Percentiles rank a stretch among this genome's conserved stretches.
These are phyloP conservation scores for Ustilago shanxiensis DNA, from an alignment of 1,284 basidiomycete species.

Conservation along the genomic window DNA sequence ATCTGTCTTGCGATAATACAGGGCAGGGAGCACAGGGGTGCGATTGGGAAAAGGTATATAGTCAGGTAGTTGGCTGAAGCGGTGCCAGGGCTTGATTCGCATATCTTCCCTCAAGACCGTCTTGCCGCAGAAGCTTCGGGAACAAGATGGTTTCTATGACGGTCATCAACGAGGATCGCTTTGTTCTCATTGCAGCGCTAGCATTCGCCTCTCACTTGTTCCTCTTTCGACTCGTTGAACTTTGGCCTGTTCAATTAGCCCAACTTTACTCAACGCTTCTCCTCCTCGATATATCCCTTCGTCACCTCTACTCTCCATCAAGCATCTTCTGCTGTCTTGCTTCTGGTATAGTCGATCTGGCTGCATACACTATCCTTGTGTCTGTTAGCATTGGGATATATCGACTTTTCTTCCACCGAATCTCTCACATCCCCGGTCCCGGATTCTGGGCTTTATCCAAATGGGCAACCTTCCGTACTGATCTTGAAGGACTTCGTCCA, in stretches of 20 bases:
- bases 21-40: too few relatives aligned
- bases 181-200: not conserved
- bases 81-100: too few relatives aligned
- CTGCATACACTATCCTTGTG: not conserved
- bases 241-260: slow-evolving; percentile 4
- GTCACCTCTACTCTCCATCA: not conserved
- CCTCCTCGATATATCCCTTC: not conserved
- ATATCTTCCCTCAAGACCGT: too few relatives aligned
- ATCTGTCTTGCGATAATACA: too few relatives aligned
- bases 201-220: slow-evolving; percentile 6
- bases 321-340: not conserved
- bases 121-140: too few relatives aligned
- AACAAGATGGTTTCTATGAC: too few relatives aligned
- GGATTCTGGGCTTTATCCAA: not conserved
- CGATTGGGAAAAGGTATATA: too few relatives aligned
- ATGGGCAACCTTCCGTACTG: not conserved
- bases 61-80: too few relatives aligned
- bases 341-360: not conserved
- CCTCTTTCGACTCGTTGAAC: slow-evolving; percentile 5
- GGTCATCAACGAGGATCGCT: slow-evolving; percentile 3
- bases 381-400: not conserved
- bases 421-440: not conserved
- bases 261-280: not conserved
- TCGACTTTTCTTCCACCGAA: slow-evolving; percentile 7
- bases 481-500: slow-evolving; percentile 1